Percentiles rank a stretch among this genome's conserved stretches.
These are phyloP conservation scores for Knoxdaviesia proteae DNA, from an alignment of 2,329 filamentous ascomycete species.

Conservation along the genomic window DNA sequence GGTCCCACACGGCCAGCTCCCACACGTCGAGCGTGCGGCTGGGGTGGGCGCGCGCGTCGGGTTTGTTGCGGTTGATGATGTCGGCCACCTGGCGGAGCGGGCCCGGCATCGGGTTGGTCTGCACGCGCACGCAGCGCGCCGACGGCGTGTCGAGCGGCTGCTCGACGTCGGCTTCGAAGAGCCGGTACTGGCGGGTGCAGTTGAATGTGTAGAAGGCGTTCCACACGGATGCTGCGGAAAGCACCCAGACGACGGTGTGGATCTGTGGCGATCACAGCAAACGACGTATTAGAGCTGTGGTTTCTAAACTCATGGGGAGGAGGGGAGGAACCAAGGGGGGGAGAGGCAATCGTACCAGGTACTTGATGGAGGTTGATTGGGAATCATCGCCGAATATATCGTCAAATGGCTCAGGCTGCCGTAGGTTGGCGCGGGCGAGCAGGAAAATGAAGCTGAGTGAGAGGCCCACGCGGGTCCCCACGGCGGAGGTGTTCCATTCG, in stretches of 20 bases:
- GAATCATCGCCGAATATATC: constrained; percentile 67
- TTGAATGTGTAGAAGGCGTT: constrained; percentile 72
- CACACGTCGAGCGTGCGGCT: constrained; percentile 73
- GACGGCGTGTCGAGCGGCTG: constrained; percentile 58
- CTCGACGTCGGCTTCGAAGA: constrained; percentile 78
- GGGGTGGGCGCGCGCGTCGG: constrained; percentile 69
- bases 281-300: constrained; percentile 1
- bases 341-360: constrained; percentile 21
- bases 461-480: constrained; percentile 57
- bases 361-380: constrained; percentile 42
- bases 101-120: constrained; percentile 57
- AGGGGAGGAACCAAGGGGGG: background rate
- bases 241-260: constrained; percentile 42
- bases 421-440: constrained; percentile 56
- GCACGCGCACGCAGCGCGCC: constrained; percentile 69
- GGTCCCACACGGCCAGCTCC: constrained; percentile 89
- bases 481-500: constrained; percentile 69
- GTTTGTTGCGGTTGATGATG: constrained; percentile 45
- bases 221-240: constrained; percentile 42
- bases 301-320: background rate
- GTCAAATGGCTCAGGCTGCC: constrained; percentile 34
- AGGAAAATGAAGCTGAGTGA: constrained; percentile 62
- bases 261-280: constrained; percentile 1
- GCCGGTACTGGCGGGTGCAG: constrained; percentile 66
- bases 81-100: constrained; percentile 56